A percentile compares a stretch with the other conserved stretches of the same genome.
Evolutionary conservation across 345 rosid genomes (phyloP).

Genomic region (Populus deltoides): DNA sequence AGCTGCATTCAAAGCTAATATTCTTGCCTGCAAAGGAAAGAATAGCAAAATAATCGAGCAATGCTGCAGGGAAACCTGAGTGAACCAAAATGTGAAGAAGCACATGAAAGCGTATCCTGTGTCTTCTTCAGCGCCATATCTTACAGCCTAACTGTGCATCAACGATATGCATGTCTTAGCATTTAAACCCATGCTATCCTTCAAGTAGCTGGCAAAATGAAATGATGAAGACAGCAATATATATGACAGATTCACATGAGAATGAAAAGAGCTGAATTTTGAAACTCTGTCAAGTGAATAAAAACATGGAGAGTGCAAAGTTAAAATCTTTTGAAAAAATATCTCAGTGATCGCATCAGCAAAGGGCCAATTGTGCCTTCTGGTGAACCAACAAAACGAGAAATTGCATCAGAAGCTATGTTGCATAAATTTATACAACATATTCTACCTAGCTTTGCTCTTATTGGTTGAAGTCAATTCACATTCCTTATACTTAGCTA

Average conservation of each 20-base stretch:
- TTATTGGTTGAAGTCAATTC: too few relatives aligned
- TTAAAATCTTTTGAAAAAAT: too few relatives aligned
- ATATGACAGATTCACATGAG: neutral
- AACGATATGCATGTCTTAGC: neutral
- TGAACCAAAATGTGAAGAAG: neutral
- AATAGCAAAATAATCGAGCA: neutral
- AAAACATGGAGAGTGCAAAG: too few relatives aligned
- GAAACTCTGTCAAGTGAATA: neutral
- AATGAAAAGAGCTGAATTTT: neutral
- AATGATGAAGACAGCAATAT: neutral
- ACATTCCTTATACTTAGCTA: too few relatives aligned
- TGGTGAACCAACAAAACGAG: too few relatives aligned
- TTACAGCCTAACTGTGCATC: neutral
- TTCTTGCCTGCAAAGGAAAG: constrained; percentile 61
- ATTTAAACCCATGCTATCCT: neutral
- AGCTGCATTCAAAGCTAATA: constrained; percentile 77
- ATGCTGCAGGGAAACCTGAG: neutral
- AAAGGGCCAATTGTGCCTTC: neutral
- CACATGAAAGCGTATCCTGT: too few relatives aligned
- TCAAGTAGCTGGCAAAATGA: neutral
- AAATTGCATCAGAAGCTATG: neutral
- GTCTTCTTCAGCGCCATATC: neutral
- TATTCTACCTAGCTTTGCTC: too few relatives aligned
- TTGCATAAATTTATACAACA: too few relatives aligned
- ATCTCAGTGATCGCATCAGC: neutral